Conservation (phyloP, 2,329 filamentous ascomycete genomes). For the Pezicula carpinea region DNA sequence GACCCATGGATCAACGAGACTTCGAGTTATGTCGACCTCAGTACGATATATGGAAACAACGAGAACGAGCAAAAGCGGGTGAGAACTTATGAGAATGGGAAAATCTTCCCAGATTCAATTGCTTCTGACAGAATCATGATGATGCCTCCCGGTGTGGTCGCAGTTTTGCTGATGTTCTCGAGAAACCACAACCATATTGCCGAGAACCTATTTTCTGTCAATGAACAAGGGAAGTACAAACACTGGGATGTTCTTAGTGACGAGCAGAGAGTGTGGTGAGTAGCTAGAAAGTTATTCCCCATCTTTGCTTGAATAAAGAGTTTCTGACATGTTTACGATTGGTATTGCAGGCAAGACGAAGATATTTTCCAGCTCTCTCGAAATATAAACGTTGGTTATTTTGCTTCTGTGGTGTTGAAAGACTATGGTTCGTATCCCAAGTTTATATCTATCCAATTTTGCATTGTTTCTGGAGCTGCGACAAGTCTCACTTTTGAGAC, state of each 20-base stretch:
- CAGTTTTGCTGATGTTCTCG: slow-evolving; percentile 37
- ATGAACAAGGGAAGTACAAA: slow-evolving; percentile 39
- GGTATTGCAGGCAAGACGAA: slow-evolving; percentile 36
- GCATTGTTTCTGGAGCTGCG: too few relatives aligned
- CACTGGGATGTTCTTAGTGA: slow-evolving; percentile 34
- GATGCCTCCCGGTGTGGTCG: slow-evolving; percentile 42
- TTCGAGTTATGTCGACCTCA: slow-evolving; percentile 42
- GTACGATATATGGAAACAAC: slow-evolving; percentile 41
- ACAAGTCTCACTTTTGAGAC: too few relatives aligned
- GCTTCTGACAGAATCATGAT: slow-evolving; percentile 42
- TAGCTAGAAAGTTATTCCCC: neutral
- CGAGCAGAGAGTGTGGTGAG: slow-evolving; percentile 34
- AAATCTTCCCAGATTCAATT: slow-evolving; percentile 38
- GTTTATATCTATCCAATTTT: too few relatives aligned
- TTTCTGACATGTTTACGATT: neutral
- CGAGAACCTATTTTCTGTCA: slow-evolving; percentile 34
- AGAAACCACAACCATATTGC: slow-evolving; percentile 41
- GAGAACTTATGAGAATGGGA: slow-evolving; percentile 38
- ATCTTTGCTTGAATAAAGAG: slow-evolving; percentile 11
- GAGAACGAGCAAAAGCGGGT: slow-evolving; percentile 36
- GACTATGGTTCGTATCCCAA: too few relatives aligned
- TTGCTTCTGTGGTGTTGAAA: slow-evolving; percentile 38
- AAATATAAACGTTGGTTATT: slow-evolving; percentile 43
- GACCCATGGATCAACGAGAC: slow-evolving; percentile 41
- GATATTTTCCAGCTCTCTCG: slow-evolving; percentile 42